Evolutionary conservation across 1,284 basidiomycete species (phyloP).

Genomic region (Boletus holoroseus): DNA sequence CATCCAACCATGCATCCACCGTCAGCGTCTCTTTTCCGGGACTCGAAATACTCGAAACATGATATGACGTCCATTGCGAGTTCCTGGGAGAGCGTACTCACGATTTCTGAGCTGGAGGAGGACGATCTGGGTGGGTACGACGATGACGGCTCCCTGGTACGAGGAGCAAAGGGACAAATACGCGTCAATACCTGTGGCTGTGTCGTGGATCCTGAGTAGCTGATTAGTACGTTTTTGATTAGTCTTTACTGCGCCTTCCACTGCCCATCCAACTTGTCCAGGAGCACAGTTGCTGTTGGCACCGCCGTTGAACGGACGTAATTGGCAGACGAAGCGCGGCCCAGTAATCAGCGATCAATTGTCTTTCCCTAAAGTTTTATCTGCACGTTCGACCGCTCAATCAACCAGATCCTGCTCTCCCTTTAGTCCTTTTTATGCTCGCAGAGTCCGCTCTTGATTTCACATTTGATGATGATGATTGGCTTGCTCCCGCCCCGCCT

Average conservation of each 20-base stretch:
- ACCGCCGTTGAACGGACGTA: slow-evolving; percentile 15
- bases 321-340: slow-evolving; percentile 4
- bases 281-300: neutral
- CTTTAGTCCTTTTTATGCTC: slow-evolving; percentile 41
- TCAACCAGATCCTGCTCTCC: neutral
- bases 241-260: neutral
- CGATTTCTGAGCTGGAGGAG: slow-evolving; percentile 36
- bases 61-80: neutral
- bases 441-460: slow-evolving; percentile 55
- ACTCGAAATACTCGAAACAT: neutral
- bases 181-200: slow-evolving; percentile 30
- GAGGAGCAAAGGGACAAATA: slow-evolving; percentile 20
- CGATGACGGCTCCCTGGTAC: neutral
- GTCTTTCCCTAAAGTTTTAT: neutral
- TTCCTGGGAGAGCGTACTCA: slow-evolving; percentile 32
- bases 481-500: slow-evolving; percentile 43
- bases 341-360: neutral
- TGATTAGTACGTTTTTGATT: neutral
- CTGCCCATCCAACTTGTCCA: neutral
- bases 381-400: slow-evolving; percentile 3
- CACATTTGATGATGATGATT: slow-evolving; percentile 61
- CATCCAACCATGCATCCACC: slow-evolving; percentile 32
- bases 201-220: neutral
- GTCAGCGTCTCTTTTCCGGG: neutral
- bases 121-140: slow-evolving; percentile 18